Percentiles rank a stretch among this genome's conserved stretches.
Evolutionary conservation across 257 asterid genomes (phyloP).

Genomic region (Datura wrightii): DNA sequence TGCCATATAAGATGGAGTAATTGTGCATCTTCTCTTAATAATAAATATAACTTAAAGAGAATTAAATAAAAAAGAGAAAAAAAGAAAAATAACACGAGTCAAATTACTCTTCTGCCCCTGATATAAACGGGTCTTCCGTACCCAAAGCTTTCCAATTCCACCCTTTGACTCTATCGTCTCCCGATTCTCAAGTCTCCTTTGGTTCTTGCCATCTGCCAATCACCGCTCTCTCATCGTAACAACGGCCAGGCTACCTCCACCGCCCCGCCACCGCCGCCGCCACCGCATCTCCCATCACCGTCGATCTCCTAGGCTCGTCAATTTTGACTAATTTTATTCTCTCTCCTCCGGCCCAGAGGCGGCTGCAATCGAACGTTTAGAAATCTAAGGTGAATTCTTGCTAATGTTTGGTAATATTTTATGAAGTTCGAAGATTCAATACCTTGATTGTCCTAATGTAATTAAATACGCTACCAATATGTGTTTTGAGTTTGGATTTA

Average conservation of each 20-base stretch:
- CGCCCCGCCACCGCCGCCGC: neutral
- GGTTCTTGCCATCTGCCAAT: neutral
- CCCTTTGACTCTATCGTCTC: slow-evolving; percentile 33
- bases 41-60: no score
- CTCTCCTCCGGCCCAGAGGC: neutral
- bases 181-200: slow-evolving; percentile 1
- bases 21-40: neutral
- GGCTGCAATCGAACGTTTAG: neutral
- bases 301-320: neutral
- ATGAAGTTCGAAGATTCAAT: slow-evolving; percentile 2
- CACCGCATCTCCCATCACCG: neutral
- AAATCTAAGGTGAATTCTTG: neutral
- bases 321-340: neutral
- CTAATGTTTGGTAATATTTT: neutral
- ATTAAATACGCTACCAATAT: neutral
- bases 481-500: slow-evolving; percentile 1
- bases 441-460: neutral
- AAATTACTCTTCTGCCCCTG: slow-evolving; percentile 4
- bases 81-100: neutral
- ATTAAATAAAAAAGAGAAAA: neutral
- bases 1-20: neutral
- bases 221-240: neutral
- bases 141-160: slow-evolving; percentile 19
- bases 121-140: neutral
- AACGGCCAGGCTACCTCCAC: neutral